Base-by-base conservation (phyloP, 2,329 filamentous ascomycete genomes). In the Trematosphaeria pertusa region DNA sequence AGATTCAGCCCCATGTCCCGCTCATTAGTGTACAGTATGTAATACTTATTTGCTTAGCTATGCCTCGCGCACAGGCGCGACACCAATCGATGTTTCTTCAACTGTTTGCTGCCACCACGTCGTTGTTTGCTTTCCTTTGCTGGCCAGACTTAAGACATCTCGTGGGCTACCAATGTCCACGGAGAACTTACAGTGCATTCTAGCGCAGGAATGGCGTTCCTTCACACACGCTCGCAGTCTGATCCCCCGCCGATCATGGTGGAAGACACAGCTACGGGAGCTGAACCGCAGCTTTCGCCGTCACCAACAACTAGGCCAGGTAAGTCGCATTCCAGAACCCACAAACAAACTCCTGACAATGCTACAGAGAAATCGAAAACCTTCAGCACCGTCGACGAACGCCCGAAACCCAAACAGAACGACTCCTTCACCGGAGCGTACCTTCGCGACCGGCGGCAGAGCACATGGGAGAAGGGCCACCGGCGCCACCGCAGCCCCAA, bases 241-340 rank as follows among this genome's bases (percentile, higher is more conserved):
- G 64, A 66, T 43, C 56, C 66, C 26, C 69, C 70, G 14, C 64
- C 67, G 33, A 71, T 71, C 36, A 66, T 59, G 19, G 54, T 72
- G 3, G 64, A 72, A 52, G 69, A 72, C 39, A 69, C 63, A 24
- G 60, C 58, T 35, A 57, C 57, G 39, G 57, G 54, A 4, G 50
- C 54, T 17, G 53, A 52, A 26, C 58, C 58, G 26, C 43, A 51
- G 30, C 62, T 56, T 38, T 64, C 59, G 17, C 54, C 56, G 18
- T 61, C 53, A 15, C 54, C 58, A 15, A 60, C 59, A 5, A 37
- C 33, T 19, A 44, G 44, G 30, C 46, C 48, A 40, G 47, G 58
- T 64, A 48, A 38, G 46, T 46, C 18, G 17, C 8, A 2, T 6
- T n/a, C 26, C 22, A 30, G 15, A 43, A 32, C 8, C 39, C 20